phyloP scores from a whole-genome alignment of 345 rosid species.

The Populus alba region DNA sequence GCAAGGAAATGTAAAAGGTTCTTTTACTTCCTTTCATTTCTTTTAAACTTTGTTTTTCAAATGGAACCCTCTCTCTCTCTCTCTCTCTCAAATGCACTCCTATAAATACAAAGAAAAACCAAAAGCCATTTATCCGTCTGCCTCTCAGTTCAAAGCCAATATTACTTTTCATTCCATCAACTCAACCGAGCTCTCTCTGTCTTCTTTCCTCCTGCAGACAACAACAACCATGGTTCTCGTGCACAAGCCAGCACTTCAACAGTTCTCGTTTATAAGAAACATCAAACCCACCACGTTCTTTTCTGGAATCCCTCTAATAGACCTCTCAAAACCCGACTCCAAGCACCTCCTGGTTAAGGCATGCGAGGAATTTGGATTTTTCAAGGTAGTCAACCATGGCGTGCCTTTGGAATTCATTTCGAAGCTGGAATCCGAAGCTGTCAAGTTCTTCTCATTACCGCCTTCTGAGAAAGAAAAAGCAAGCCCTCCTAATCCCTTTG shows the following conservation, averaged over 20 bases:
- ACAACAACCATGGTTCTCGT: neutral
- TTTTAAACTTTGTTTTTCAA: too few relatives aligned
- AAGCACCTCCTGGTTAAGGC: constrained; percentile 37
- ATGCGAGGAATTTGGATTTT: constrained; percentile 52
- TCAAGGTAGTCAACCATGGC: constrained; percentile 48
- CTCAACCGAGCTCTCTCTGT: neutral
- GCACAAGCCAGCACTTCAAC: neutral
- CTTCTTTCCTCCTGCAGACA: neutral
- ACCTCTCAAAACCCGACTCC: constrained; percentile 28
- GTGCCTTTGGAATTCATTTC: constrained; percentile 37
- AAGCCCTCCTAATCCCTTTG: constrained; percentile 42
- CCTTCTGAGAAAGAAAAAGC: constrained; percentile 36
- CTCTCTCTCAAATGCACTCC: neutral
- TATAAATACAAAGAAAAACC: neutral
- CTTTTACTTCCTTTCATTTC: neutral
- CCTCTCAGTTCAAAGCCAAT: neutral
- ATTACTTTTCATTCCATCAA: neutral
- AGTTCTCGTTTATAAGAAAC: neutral
- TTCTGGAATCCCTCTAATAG: constrained; percentile 6
- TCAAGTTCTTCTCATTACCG: constrained; percentile 37
- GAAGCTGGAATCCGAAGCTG: constrained; percentile 36
- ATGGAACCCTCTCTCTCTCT: too few relatives aligned
- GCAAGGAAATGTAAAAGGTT: too few relatives aligned
- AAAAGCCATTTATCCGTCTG: neutral
- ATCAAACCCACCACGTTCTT: neutral